These are phyloP conservation scores for Aspergillus sp. DNA, from an alignment of 2,329 filamentous ascomycete species.

Conservation along the genomic window DNA sequence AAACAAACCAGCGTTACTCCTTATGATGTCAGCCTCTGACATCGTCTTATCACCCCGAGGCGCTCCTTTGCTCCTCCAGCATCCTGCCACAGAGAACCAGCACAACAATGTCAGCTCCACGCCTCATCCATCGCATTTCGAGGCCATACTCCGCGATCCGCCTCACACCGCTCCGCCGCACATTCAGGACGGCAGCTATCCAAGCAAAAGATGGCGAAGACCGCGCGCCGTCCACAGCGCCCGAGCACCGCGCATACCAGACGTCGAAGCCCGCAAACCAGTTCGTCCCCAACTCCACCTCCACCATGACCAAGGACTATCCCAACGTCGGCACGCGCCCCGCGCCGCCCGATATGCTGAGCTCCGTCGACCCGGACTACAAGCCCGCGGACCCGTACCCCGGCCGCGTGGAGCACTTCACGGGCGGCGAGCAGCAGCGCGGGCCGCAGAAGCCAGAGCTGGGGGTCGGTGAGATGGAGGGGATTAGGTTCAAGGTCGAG, in stretches of 20 bases:
- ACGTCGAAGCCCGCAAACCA: conserved; percentile 51
- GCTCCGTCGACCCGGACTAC: conserved; percentile 47
- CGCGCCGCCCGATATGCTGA: conserved; percentile 52
- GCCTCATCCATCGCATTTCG: conserved; percentile 37
- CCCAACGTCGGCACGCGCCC: conserved; percentile 49
- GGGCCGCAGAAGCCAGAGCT: conserved; percentile 55
- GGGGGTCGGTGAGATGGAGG: conserved; percentile 76
- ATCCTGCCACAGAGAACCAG: background rate
- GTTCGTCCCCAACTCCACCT: conserved; percentile 55
- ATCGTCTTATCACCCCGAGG: conserved; percentile 5
- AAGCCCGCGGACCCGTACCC: conserved; percentile 51
- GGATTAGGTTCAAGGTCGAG: conserved; percentile 77
- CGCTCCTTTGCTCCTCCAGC: background rate
- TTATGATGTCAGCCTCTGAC: conserved; percentile 31
- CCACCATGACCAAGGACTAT: conserved; percentile 55
- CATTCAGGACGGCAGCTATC: conserved; percentile 24
- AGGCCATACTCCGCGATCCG: conserved; percentile 25
- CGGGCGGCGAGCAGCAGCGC: conserved; percentile 50
- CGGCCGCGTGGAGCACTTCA: conserved; percentile 57
- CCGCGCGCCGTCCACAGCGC: conserved; percentile 43
- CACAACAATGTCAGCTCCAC: conserved; percentile 37
- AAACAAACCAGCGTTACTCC: conserved; percentile 24
- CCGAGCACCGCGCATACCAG: conserved; percentile 48
- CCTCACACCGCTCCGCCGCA: conserved; percentile 18
- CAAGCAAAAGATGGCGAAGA: conserved; percentile 37